These are phyloP conservation scores for Trichoderma sp. DNA, from an alignment of 2,329 filamentous ascomycete genomes.

Conservation along the genomic window DNA sequence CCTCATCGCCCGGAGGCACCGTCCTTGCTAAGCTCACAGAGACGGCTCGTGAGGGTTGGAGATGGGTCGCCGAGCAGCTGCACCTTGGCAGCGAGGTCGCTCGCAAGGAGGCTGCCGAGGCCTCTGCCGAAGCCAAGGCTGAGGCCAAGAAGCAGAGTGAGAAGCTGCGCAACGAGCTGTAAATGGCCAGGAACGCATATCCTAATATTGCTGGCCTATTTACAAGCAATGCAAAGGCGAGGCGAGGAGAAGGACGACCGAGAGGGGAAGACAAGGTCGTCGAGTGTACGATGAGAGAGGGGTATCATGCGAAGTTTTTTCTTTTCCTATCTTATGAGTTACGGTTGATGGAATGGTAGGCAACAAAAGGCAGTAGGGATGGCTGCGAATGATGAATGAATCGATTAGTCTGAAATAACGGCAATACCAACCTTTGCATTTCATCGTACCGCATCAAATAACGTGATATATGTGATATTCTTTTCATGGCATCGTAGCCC, in stretches of 20 bases:
- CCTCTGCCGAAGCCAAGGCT: conserved; percentile 37
- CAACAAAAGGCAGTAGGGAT: conserved; percentile 6
- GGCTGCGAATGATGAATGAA: neutral
- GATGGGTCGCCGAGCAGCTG: conserved; percentile 56
- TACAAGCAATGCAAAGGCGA: neutral
- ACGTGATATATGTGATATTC: too few species aligned
- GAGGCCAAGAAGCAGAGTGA: conserved; percentile 38
- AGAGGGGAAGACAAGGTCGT: neutral
- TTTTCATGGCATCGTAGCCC: too few species aligned
- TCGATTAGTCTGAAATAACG: neutral
- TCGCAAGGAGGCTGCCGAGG: conserved; percentile 50
- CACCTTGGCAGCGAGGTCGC: conserved; percentile 52
- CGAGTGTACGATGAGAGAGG: conserved; percentile 13
- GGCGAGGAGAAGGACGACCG: neutral
- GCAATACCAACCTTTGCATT: conserved; percentile 1
- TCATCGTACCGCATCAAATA: too few species aligned
- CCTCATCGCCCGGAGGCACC: conserved; percentile 64
- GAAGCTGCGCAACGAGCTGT: conserved; percentile 54
- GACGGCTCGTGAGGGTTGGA: conserved; percentile 50
- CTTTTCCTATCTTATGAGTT: neutral
- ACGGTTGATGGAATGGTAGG: neutral
- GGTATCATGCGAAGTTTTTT: neutral
- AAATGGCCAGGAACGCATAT: conserved; percentile 31
- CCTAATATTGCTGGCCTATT: neutral
- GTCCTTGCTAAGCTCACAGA: conserved; percentile 65